Evolutionary conservation across 192 early-diverging fungal genomes (phyloP), one percentile per base, ranked within the genome.

Genomic region (Coemansia sp.): DNA sequence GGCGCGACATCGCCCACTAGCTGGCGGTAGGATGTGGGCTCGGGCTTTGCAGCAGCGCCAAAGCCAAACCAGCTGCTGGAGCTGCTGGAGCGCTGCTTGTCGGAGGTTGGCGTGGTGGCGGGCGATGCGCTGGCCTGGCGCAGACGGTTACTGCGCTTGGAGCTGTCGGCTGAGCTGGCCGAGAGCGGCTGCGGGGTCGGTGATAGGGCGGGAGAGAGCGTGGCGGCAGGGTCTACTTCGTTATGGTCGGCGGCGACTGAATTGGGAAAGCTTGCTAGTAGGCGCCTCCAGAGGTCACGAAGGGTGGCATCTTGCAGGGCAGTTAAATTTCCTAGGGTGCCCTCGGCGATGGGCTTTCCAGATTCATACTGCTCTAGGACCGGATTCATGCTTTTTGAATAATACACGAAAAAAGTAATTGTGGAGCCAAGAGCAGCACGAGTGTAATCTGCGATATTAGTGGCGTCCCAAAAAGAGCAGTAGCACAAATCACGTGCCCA

Each of bases 271-370:
- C 48, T 16, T 0, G 52, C 74, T 18, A 84, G 70, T 34, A 86
- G 81, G 55, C 72, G 80, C 8, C 61, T 64, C 85, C 86, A 87
- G 3, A 88, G 66, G 50, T 82, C 72, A 58, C 78, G 77, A 18
- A 88, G 76, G 21, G 64, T 61, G 31, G 59, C 64, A 28, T 70
- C 63, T 52, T 86, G 83, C 43, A 81, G 66, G 26, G 61, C 31
- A 0, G 84, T 84, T 13, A 88, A 74, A 61, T 77, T 60, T 8
- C 79, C 78, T n/a, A 85, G 62, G 13, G 83, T 70, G 55, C 86
- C 86, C 2, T 72, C 76, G 50, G 65, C 59, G 34, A 52, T 62
- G 52, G 62, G 76, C 72, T 63, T 67, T 68, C 79, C 79, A 2
- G 35, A 66, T 3, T 61, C 66, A 57, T 82, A 82, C 72, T 82